Base-by-base conservation (phyloP, 441 rosid genomes). In the Mallotus repandus region DNA sequence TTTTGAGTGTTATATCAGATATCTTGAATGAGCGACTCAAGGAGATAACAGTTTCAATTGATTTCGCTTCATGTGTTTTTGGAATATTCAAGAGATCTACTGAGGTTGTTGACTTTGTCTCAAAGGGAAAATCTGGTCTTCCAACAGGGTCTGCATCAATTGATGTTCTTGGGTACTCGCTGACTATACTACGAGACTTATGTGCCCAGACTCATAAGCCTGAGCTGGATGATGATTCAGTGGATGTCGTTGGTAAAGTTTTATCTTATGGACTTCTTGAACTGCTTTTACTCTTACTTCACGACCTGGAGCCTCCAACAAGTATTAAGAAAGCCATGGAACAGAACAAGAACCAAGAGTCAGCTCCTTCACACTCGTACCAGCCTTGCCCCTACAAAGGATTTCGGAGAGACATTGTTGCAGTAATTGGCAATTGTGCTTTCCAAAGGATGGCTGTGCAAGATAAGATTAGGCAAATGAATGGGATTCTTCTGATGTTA, bases 321-420 rank as follows among this genome's bases (percentile, higher is more conserved):
- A 78, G 81, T 19, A 81, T 89, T 71, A 87, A 79, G 81, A 91
- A 84, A 85, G 86, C 87, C 72, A 62, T 75, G 63, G 83, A 79
- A 16, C 82, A 80, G 71, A 59, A 72, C 19, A 81, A 76, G 59
- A 71, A 72, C 62, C 76, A 16, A 68, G 86, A 79, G 61, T 79
- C 66, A 53, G 48, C 56, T 16, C 62, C 64, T 56, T 73, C 54
- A 5, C 32, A 38, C 67, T 78, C 78, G 4, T 58, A 35, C 13
- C 88, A 83, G 73, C 57, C 74, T 10, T 91, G 96, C 74, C 96
- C 92, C 15, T 95, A 89, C 78, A 86, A 74, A 78, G 97, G 97
- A 57, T 91, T 87, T 68, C 83, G 96, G 61, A 91, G 91, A 60
- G 98, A 95, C 77, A 78, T 95, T 38, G 96, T 92, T 74, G 87